These are phyloP conservation scores for Larix kaempferi DNA, from an alignment of 75 land plant genomes.

Conservation along the genomic window DNA sequence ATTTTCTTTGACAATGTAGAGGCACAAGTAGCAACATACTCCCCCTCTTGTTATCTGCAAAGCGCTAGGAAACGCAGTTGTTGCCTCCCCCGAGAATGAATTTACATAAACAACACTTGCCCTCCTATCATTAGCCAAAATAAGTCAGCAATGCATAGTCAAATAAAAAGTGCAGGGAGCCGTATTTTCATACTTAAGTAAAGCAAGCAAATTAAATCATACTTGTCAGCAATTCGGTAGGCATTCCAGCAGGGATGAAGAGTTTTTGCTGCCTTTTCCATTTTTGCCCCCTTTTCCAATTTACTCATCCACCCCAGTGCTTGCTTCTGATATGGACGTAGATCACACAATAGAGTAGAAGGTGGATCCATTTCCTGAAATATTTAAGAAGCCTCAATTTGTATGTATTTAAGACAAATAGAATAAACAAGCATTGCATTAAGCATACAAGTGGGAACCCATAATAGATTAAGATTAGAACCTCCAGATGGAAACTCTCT, in stretches of 20 bases:
- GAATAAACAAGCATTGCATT: neutral
- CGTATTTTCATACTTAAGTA: neutral
- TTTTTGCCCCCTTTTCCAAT: constrained; percentile 53
- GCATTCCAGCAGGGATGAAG: constrained; percentile 93
- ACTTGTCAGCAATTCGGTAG: constrained; percentile 66
- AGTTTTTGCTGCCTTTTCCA: constrained; percentile 58
- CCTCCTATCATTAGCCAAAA: constrained; percentile 33
- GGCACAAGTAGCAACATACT: constrained; percentile 31
- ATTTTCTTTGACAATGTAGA: neutral
- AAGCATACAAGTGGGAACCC: neutral
- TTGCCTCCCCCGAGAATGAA: constrained; percentile 80
- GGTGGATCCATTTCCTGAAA: constrained; percentile 84
- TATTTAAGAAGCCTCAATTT: neutral
- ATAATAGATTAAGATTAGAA: constrained; percentile 10
- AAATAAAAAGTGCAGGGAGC: neutral
- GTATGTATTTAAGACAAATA: neutral
- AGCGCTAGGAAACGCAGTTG: constrained; percentile 72
- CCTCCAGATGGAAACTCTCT: constrained; percentile 63
- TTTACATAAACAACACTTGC: constrained; percentile 65
- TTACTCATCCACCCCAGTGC: constrained; percentile 85
- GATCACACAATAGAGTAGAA: constrained; percentile 41
- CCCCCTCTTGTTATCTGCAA: constrained; percentile 75
- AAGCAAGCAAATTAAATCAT: constrained; percentile 8
- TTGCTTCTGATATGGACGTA: constrained; percentile 86
- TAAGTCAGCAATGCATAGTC: neutral